Evolutionary conservation across 495 filamentous ascomycete species (phyloP), one percentile per base, ranked within the genome.

Genomic region (Hypomontagnella submonticulosa): DNA sequence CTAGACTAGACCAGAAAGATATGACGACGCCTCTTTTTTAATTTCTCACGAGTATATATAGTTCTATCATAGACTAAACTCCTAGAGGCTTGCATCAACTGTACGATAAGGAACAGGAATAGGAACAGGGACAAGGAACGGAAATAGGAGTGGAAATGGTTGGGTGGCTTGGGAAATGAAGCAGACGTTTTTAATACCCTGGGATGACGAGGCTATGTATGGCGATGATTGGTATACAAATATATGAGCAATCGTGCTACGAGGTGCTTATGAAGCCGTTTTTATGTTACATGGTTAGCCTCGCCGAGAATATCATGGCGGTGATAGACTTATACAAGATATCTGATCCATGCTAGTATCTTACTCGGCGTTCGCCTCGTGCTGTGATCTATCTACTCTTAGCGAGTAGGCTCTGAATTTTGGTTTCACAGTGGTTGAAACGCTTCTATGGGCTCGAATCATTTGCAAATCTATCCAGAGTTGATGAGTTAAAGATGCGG

Each of bases 121-220:
- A 6, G 23, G 23, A 6, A 27, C 23, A 27, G 2, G 23, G 6
- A 1, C n/a, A 12, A 15, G 32, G n/a, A n/a, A n/a, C n/a, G n/a
- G n/a, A n/a, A n/a, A n/a, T n/a, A n/a, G n/a, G n/a, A n/a, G n/a
- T n/a, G n/a, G n/a, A 36, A 15, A 46, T 18, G 43, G 19, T 23
- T 33, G 36, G 19, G n/a, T 15, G 43, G 37, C 27, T 37, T 9
- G 36, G 47, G n/a, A 16, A 50, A 49, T 18, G 9, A 40, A 15
- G 50, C 23, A 27, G 23, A 27, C 41, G 43, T 62, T 10, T 42
- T 27, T 20, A 43, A 63, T 63, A 63, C 60, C 60, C 60, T 57
- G 60, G 60, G 54, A 52, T 16, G 48, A 65, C 20, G 37, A 61
- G 47, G 41, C 46, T 50, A 53, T 42, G 33, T 40, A 41, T 13